A percentile compares a stretch with the other conserved stretches of the same genome.
Evolutionary conservation across 1,284 basidiomycete species (phyloP).

Genomic region (Coriolopsis trogii): DNA sequence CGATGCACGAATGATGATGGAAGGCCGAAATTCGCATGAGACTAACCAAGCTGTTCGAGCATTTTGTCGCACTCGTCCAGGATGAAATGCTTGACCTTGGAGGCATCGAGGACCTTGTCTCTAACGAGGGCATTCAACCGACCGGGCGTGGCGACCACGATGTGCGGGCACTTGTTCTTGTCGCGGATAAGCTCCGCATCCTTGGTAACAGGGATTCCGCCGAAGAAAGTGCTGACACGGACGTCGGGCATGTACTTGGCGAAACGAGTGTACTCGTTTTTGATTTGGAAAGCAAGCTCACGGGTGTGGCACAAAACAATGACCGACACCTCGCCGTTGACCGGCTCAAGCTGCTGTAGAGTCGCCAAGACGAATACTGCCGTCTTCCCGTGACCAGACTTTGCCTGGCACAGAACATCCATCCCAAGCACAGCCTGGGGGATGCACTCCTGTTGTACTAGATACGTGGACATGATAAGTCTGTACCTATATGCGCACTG

Average conservation of each 20-base stretch:
- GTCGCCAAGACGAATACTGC: constrained; percentile 99
- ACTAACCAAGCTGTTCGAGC: constrained; percentile 99
- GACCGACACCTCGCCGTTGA: constrained; percentile 97
- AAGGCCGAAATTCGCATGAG: constrained; percentile 57
- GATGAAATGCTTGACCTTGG: constrained; percentile 98
- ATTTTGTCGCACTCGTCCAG: constrained; percentile 99
- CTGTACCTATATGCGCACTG: too few species aligned
- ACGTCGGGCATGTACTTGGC: constrained; percentile 99
- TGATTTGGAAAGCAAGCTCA: constrained; percentile 99
- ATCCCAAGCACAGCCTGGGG: constrained; percentile 99
- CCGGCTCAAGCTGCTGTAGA: constrained; percentile 97
- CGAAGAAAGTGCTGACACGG: constrained; percentile 97
- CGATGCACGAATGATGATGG: constrained; percentile 30
- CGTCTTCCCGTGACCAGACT: constrained; percentile 99
- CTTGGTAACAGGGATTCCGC: constrained; percentile 93
- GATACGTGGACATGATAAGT: too few species aligned
- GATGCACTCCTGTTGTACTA: constrained; percentile 99
- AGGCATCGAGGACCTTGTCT: constrained; percentile 92
- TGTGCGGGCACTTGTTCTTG: constrained; percentile 98
- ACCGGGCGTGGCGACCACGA: constrained; percentile 98
- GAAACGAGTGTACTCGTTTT: constrained; percentile 99
- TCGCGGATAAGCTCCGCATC: constrained; percentile 94
- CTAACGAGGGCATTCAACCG: constrained; percentile 90
- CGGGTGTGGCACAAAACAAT: constrained; percentile 99
- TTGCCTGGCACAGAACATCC: constrained; percentile 99